A percentile compares a stretch with the other conserved stretches of the same genome.
These are phyloP conservation scores for Ceratobasidium sp. DNA, from an alignment of 1,284 basidiomycete species.

Conservation along the genomic window DNA sequence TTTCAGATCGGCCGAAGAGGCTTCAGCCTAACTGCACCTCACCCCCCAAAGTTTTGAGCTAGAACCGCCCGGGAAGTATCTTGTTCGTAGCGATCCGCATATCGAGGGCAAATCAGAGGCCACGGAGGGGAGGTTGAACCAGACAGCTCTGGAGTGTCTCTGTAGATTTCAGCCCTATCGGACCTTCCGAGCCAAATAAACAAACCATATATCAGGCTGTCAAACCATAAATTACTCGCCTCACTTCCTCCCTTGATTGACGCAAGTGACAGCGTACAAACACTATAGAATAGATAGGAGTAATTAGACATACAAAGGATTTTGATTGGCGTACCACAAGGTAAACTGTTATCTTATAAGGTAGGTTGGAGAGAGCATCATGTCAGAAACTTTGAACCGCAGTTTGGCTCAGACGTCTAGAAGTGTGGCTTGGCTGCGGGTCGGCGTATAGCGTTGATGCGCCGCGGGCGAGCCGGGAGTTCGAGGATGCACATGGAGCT, in stretches of 20 bases:
- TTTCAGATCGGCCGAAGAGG: slow-evolving; percentile 2
- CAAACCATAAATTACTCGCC: slow-evolving; percentile 1
- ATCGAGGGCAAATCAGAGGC: too few relatives aligned
- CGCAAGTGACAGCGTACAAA: neutral
- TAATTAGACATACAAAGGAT: neutral
- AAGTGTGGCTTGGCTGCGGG: neutral
- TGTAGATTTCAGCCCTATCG: neutral
- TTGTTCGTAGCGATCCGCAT: too few relatives aligned
- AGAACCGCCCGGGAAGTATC: too few relatives aligned
- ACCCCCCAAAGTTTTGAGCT: too few relatives aligned
- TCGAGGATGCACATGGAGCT: neutral
- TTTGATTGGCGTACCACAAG: neutral
- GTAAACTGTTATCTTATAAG: neutral
- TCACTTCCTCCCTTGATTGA: neutral
- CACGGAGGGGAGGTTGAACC: neutral
- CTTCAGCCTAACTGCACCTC: too few relatives aligned
- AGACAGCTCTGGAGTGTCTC: neutral
- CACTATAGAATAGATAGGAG: too few relatives aligned
- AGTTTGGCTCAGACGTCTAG: neutral
- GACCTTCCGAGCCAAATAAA: neutral
- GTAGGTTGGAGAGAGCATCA: neutral
- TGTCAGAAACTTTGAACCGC: neutral
- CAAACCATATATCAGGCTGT: neutral
- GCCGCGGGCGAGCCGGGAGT: neutral
- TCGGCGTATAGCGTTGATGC: neutral